Percentiles rank a stretch among this genome's conserved stretches.
Conservation (phyloP, 2,329 filamentous ascomycete genomes). For the Chaetomium globosum region DNA sequence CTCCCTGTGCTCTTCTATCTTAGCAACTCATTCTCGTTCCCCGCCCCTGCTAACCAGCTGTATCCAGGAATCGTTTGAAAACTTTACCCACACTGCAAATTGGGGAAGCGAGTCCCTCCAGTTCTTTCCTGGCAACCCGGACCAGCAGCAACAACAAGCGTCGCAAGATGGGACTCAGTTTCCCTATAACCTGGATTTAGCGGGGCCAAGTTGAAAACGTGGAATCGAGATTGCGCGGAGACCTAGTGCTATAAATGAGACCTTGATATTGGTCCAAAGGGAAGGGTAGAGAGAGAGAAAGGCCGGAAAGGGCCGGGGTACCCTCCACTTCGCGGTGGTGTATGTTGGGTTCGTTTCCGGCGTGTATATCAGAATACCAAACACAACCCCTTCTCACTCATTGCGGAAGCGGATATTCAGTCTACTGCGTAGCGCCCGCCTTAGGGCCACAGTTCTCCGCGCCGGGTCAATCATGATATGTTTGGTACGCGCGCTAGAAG, state of each 20-base stretch:
- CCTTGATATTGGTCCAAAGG: not conserved
- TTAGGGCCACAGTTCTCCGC: not conserved
- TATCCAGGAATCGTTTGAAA: slow-evolving; percentile 58
- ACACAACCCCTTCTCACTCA: slow-evolving; percentile 3
- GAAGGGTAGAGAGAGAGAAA: not conserved
- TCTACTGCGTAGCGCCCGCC: not conserved
- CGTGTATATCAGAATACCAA: slow-evolving; percentile 20
- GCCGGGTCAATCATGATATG: not conserved
- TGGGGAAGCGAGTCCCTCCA: slow-evolving; percentile 59
- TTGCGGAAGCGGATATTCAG: not conserved
- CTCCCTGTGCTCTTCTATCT: not conserved
- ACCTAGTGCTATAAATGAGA: not conserved
- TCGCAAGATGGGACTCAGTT: slow-evolving; percentile 22
- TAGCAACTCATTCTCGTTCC: not conserved
- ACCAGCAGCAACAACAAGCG: slow-evolving; percentile 29
- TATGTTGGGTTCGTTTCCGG: not conserved
- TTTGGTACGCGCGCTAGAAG: not conserved
- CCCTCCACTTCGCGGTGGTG: not conserved
- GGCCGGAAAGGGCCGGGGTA: not conserved
- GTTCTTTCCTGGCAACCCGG: slow-evolving; percentile 49
- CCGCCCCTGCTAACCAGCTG: slow-evolving; percentile 32
- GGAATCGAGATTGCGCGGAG: too few relatives aligned
- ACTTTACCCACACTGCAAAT: slow-evolving; percentile 57
- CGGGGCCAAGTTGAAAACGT: slow-evolving; percentile 20
- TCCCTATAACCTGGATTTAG: slow-evolving; percentile 26